These are phyloP conservation scores for Yarrowia sp. DNA, from an alignment of 805 yeast species.

Conservation along the genomic window DNA sequence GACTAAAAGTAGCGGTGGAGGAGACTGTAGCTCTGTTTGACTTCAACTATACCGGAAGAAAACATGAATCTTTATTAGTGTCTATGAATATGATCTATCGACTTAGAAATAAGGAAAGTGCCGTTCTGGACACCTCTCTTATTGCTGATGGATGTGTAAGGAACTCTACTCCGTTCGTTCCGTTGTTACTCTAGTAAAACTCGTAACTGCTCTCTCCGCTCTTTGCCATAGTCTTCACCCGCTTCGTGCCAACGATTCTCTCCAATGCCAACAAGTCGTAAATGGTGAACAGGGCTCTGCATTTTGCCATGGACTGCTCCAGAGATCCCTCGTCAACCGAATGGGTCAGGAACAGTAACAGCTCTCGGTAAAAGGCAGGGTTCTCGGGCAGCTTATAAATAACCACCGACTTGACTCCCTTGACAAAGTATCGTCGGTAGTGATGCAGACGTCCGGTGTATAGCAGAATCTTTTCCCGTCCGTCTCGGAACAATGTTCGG, in stretches of 20 bases:
- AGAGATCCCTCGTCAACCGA: constrained; percentile 50
- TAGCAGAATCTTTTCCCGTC: constrained; percentile 64
- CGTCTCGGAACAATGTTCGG: constrained; percentile 64
- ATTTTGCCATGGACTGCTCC: constrained; percentile 51
- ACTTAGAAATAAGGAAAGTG: too few relatives aligned
- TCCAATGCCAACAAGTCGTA: constrained; percentile 79
- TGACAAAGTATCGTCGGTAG: constrained; percentile 77
- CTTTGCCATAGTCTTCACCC: constrained; percentile 42
- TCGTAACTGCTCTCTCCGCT: neutral
- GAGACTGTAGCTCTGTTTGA: neutral
- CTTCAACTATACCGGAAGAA: too few relatives aligned
- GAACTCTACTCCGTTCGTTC: neutral
- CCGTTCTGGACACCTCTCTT: too few relatives aligned
- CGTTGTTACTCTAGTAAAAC: neutral
- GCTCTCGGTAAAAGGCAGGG: constrained; percentile 77
- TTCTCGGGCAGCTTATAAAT: constrained; percentile 84
- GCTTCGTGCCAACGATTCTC: constrained; percentile 73
- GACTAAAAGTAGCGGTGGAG: neutral
- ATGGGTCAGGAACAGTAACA: constrained; percentile 58
- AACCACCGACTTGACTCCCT: constrained; percentile 77
- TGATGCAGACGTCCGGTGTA: constrained; percentile 94
- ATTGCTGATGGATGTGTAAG: too few relatives aligned
- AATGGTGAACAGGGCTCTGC: constrained; percentile 64
- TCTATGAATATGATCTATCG: neutral
- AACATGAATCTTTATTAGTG: neutral